Evolutionary conservation across 345 rosid genomes (phyloP).

Genomic region (Melaleuca quinquenervia): DNA sequence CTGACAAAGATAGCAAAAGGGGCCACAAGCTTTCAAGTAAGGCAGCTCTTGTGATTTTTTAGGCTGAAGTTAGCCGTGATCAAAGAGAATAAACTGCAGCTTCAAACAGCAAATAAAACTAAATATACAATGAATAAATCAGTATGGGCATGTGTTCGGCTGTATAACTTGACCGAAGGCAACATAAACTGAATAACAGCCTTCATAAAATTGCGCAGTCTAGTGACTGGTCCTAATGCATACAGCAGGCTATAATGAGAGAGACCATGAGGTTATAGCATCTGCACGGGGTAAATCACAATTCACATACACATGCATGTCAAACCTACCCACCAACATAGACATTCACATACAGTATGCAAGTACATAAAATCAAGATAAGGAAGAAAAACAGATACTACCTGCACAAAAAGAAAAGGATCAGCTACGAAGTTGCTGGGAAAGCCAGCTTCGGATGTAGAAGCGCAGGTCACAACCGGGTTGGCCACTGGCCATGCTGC

Average conservation of each 20-base stretch:
- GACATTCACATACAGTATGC: background rate
- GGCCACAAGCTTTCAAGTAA: background rate
- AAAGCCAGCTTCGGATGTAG: constrained; percentile 58
- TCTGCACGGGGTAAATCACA: background rate
- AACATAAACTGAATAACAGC: background rate
- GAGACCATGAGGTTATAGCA: background rate
- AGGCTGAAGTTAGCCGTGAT: background rate
- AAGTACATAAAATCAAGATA: background rate
- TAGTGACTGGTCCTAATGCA: background rate
- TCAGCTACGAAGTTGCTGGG: constrained; percentile 95
- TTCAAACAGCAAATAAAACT: background rate
- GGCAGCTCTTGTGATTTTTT: background rate
- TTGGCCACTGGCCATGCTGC: constrained; percentile 96
- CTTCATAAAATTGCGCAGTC: background rate
- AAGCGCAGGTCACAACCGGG: constrained; percentile 89
- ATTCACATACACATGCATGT: background rate
- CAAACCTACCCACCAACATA: background rate
- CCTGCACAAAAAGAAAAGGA: constrained; percentile 87
- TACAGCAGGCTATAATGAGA: background rate
- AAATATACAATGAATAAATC: background rate
- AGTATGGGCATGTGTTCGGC: background rate
- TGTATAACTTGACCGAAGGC: background rate
- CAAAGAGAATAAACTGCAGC: background rate
- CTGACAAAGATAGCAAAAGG: background rate
- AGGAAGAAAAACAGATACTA: constrained; percentile 1